Conservation (phyloP, 441 rosid species). For the Corymbia citriodora region DNA sequence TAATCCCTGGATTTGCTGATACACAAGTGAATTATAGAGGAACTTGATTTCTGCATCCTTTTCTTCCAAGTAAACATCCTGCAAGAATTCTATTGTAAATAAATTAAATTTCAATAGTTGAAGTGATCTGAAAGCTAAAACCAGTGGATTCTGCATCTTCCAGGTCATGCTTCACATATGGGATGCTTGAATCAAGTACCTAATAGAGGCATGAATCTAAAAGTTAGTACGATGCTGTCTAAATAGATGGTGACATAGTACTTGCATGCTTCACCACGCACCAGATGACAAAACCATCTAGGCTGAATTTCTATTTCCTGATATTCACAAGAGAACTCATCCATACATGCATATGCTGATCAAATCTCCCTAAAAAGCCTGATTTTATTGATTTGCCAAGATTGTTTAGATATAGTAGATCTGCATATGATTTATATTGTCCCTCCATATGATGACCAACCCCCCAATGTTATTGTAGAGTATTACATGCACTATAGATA, state of each 20-base stretch:
- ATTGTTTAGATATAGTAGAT: not conserved
- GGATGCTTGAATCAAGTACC: not conserved
- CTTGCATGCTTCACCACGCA: not conserved
- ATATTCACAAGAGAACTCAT: not conserved
- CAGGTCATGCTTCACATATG: not conserved
- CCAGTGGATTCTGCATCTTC: not conserved
- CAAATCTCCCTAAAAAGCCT: not conserved
- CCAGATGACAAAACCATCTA: not conserved
- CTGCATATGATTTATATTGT: not conserved
- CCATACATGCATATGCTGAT: not conserved
- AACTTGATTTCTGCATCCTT: not conserved
- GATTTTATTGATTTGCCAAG: not conserved
- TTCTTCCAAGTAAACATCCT: not conserved
- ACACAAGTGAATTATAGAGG: not conserved
- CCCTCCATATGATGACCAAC: not conserved
- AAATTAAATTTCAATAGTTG: not conserved
- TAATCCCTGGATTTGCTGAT: not conserved
- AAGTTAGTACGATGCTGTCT: not conserved
- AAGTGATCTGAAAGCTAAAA: not conserved
- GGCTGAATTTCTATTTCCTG: not conserved
- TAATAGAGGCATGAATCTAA: not conserved
- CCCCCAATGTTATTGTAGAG: not conserved
- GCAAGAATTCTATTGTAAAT: not conserved
- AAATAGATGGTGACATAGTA: not conserved
- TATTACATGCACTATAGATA: not conserved